Base-by-base conservation (phyloP, 768 basidiomycete genomes). In the Podaxis sp. region DNA sequence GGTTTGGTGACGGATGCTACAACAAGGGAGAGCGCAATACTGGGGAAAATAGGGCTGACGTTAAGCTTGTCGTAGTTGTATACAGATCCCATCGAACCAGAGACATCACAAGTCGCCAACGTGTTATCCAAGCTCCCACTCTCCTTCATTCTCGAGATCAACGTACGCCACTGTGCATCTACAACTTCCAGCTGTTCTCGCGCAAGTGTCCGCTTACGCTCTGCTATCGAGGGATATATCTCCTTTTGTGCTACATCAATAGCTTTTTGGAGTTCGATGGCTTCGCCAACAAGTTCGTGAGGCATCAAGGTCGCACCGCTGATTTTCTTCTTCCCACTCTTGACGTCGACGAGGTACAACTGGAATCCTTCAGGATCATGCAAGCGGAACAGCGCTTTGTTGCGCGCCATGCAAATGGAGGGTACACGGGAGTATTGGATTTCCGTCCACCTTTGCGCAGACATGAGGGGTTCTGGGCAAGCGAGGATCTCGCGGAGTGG, bases 61-160 rank as follows among this genome's bases (percentile, higher is more conserved):
- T 68, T 3, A 1, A 58, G 60, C 30, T 46, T 33, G n/a, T 58
- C 53, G 13, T 58, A 55, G 10, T 53, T 30, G 0, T 20, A 1
- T 4, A 80, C 26, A 11, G 20, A 26, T 2, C 86, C 87, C 90
- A 90, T 90, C 10, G 86, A 88, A 0, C 87, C 88, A 0, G 87
- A 89, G n/a, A 90, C 88, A 68, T 91, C 90, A 71, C 87, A 90
- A 33, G 90, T 67, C 0, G 89, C 89, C 24, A 92, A 69, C 10
- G 83, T 78, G 65, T 85, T 88, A 1, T 86, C 82, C 40, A 91
- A 67, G 20, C 73, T 70, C 2, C 87, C 86, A 0, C 80, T 74
- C 30, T 84, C 82, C 20, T 78, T 77, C 3, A 90, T 73, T 3
- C 76, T 77, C 17, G 76, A 73, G 37, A 91, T 73, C 50, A 91